Evolutionary conservation across 352 stramenopile genomes (phyloP), one percentile per base, ranked within the genome.

Genomic region (Nothophytophthora sp.): DNA sequence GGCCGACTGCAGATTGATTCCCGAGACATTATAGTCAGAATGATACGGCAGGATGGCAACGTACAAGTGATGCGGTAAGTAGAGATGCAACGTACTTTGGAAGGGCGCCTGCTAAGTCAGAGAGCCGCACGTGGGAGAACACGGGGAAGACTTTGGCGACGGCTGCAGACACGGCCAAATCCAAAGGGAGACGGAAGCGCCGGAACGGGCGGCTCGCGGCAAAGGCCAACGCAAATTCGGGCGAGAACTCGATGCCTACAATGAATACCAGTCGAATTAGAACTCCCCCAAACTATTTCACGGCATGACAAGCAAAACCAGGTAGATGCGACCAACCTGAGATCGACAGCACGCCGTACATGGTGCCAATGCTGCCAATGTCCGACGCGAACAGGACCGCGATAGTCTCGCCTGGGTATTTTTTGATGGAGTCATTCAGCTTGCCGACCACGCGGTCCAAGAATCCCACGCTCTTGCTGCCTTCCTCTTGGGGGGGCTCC

Each of bases 201-300:
- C 86, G 86, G 54, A 96, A 88, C 10, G 86, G 86, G 23, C 86
- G 78, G 50, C 84, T 93, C 24, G 79, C 80, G 12, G 82, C 85
- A 44, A 93, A 96, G 12, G 86, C 86, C 18, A 96, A 42, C 6
- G 86, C 86, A 46, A 95, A 96, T 45, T 96, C 86, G 7, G 86
- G 81, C 23, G 85, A 93, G 50, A 96, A 91, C 40, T 80, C 60
- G 25, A 88, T 57, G 7, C 78, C 76, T 81, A 28, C 2, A n/a
- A 3, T 32, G n/a, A 6, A 45, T 4, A n/a, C n/a, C n/a, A n/a
- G n/a, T n/a, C n/a, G n/a, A n/a, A n/a, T n/a, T n/a, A n/a, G n/a
- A n/a, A n/a, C n/a, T n/a, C n/a, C n/a, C n/a, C n/a, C n/a, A n/a
- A n/a, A n/a, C n/a, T n/a, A n/a, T n/a, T n/a, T n/a, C n/a, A n/a